Percentiles rank a stretch among this genome's conserved stretches.
Evolutionary conservation across 2,329 filamentous ascomycete species (phyloP).

Genomic region (Chaetomiaceae sp.): DNA sequence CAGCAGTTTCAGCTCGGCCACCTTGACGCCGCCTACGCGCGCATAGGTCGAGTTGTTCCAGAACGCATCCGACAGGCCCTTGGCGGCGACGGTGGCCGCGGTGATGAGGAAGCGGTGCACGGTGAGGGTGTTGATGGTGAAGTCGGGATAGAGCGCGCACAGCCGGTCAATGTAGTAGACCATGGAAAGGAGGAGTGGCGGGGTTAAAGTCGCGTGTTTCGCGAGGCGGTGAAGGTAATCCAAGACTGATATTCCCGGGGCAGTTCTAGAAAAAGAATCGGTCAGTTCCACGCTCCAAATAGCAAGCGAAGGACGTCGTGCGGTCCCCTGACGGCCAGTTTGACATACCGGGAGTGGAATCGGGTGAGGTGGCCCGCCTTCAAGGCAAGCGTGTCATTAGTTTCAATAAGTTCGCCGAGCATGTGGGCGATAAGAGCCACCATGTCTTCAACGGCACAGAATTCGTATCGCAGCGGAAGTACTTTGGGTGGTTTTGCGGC

Average conservation of each 20-base stretch:
- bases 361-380: conserved; percentile 81
- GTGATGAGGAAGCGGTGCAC: conserved; percentile 97
- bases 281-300: conserved; percentile 21
- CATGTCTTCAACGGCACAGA: conserved; percentile 76
- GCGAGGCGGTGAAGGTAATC: conserved; percentile 92
- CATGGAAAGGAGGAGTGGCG: conserved; percentile 94
- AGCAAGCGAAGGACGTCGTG: not conserved
- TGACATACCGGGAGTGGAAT: conserved; percentile 78
- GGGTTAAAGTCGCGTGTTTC: conserved; percentile 86
- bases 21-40: conserved; percentile 82
- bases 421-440: conserved; percentile 90
- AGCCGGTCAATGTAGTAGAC: conserved; percentile 97
- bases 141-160: conserved; percentile 85
- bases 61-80: conserved; percentile 92
- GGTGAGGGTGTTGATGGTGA: conserved; percentile 92
- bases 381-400: conserved; percentile 83
- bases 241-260: conserved; percentile 86
- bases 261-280: conserved; percentile 36
- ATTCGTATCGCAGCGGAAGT: conserved; percentile 70
- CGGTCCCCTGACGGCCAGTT: not conserved
- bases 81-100: conserved; percentile 89
- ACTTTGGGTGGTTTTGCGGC: conserved; percentile 48
- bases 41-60: conserved; percentile 99
- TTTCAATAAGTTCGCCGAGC: conserved; percentile 88
- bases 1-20: conserved; percentile 81